Percentiles rank a stretch among this genome's conserved stretches.
Evolutionary conservation across 1,284 basidiomycete genomes (phyloP).

Genomic region (Thecaphora thlaspeos): DNA sequence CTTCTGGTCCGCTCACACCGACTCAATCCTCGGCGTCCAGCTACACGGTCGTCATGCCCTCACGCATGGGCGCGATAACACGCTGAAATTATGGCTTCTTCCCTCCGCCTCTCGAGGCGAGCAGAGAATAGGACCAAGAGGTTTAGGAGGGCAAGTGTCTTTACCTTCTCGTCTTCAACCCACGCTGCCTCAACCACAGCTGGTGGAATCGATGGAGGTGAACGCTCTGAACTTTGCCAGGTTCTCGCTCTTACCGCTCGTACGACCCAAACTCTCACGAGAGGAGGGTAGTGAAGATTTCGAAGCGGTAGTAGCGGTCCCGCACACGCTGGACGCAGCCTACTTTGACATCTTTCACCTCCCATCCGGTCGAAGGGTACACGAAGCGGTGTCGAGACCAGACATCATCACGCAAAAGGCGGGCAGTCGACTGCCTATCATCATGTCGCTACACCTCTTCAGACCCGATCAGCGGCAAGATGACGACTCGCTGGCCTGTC

Average conservation of each 20-base stretch:
- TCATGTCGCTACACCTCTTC: constrained; percentile 78
- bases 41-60: constrained; percentile 70
- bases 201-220: constrained; percentile 64
- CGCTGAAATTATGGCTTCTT: constrained; percentile 67
- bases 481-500: constrained; percentile 61
- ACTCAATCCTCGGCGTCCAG: constrained; percentile 72
- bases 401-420: constrained; percentile 8
- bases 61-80: constrained; percentile 87
- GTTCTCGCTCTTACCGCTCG: constrained; percentile 62
- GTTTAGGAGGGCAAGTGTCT: too few relatives aligned
- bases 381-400: constrained; percentile 67
- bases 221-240: constrained; percentile 88
- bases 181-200: neutral
- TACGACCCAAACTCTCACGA: constrained; percentile 40
- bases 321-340: constrained; percentile 81
- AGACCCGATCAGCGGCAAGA: constrained; percentile 33
- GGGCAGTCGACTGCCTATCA: constrained; percentile 62
- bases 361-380: constrained; percentile 67
- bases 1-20: constrained; percentile 75
- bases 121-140: neutral
- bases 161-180: constrained; percentile 2
- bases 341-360: constrained; percentile 79
- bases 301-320: constrained; percentile 66
- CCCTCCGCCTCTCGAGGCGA: neutral
- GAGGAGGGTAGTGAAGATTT: constrained; percentile 4